Conservation (phyloP, 208 protist species). For the Phytomonas francai region DNA sequence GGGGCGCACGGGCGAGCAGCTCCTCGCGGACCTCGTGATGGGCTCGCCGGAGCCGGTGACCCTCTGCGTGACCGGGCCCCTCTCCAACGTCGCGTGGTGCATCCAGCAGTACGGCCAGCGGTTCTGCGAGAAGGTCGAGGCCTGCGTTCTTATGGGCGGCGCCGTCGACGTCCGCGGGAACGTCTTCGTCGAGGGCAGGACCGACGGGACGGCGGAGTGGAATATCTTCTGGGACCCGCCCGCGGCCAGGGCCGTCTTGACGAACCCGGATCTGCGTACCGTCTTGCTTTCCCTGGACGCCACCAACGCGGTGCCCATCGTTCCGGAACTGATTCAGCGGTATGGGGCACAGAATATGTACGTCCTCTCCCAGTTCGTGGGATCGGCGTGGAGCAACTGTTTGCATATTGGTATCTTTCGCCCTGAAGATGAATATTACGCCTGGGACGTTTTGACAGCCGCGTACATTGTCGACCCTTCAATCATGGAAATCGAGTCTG, state of each 20-base stretch:
- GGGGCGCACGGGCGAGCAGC: conserved; percentile 57
- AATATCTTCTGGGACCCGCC: conserved; percentile 87
- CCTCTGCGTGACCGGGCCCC: conserved; percentile 82
- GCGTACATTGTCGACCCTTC: conserved; percentile 58
- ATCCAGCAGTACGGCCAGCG: conserved; percentile 65
- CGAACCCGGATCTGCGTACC: conserved; percentile 30
- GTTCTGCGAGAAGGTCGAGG: conserved; percentile 72
- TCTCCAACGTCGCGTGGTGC: conserved; percentile 82
- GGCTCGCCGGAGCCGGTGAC: conserved; percentile 61
- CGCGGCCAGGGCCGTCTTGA: conserved; percentile 64
- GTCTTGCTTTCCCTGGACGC: conserved; percentile 83
- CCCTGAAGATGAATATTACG: conserved; percentile 73
- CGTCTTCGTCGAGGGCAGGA: conserved; percentile 59
- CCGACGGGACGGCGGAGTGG: conserved; percentile 81
- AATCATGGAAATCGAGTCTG: conserved; percentile 40
- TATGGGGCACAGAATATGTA: conserved; percentile 79
- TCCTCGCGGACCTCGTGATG: conserved; percentile 75
- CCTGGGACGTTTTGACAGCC: conserved; percentile 85
- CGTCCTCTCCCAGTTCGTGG: conserved; percentile 82
- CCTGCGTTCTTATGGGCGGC: conserved; percentile 86
- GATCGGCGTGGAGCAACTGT: conserved; percentile 67
- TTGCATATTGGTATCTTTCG: conserved; percentile 61
- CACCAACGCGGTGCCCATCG: conserved; percentile 80
- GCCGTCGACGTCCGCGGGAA: conserved; percentile 79
- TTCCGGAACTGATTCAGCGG: conserved; percentile 43